Evolutionary conservation across 1,284 basidiomycete genomes (phyloP), one percentile per base, ranked within the genome.

Genomic region (Microbotryum violaceum): DNA sequence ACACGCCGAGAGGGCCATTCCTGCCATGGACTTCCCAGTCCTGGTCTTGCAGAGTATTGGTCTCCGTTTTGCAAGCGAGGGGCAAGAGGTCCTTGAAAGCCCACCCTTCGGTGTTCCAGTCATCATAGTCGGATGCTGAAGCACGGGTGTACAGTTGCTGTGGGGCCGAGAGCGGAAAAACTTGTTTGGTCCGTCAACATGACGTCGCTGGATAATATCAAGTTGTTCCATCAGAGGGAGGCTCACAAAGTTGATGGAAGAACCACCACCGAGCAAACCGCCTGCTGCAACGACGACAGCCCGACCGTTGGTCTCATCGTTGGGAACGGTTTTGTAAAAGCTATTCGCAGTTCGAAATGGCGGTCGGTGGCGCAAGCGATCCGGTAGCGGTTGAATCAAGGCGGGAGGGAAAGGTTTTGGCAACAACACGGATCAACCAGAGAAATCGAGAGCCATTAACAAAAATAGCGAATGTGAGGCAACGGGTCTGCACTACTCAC

Each of bases 241-340:
- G 12, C 37, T 29, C 6, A 53, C 25, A 33, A 53, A 53, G 51
- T 53, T 53, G 21, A 53, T 23, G 51, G 51, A 53, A 27, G 51
- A 53, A 0, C 51, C 37, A 42, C 37, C 37, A 6, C 64, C 58
- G 57, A 58, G 47, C 7, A 64, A 45, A 37, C 29, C 44, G 14
- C 25, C 71, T 49, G 70, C 85, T 79, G 85, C 84, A n/a, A 86
- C 84, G 69, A 86, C 85, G 56, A 81, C 58, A 83, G 82, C 58
- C 85, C 73, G 67, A 82, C 71, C 6, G 80, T 77, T 2, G 84
- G 85, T 23, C 21, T 25, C 12, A 12, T 53, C 27, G 21, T 25
- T 16, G 37, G 37, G 37, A 42, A 42, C 37, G 6, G 37, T 42
- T 42, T 42, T 14, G 44, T 51, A 57, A 49, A 57, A 57, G 25